Percentiles rank a stretch among this genome's conserved stretches.
Conservation (phyloP, 768 basidiomycete genomes). For the Tricholomella constricta region DNA sequence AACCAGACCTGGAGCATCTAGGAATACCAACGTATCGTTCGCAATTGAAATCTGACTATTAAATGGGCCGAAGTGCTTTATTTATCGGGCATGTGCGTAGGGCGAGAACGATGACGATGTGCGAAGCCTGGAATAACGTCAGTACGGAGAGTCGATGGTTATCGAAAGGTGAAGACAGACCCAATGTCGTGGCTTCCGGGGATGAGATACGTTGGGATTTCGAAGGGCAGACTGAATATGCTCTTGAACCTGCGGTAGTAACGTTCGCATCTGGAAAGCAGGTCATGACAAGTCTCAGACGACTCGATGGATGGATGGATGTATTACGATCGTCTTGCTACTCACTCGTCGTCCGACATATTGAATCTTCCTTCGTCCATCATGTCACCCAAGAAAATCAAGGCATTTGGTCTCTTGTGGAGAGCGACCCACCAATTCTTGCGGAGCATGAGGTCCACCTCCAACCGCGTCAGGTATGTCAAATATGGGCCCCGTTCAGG, state of each 20-base stretch:
- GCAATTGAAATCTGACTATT: slow-evolving; percentile 65
- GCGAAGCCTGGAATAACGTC: slow-evolving; percentile 44
- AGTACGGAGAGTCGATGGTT: neutral
- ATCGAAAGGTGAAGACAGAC: slow-evolving; percentile 36
- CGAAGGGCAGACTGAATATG: slow-evolving; percentile 59
- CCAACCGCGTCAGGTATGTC: slow-evolving; percentile 57
- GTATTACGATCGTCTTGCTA: slow-evolving; percentile 19
- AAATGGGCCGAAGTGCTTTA: slow-evolving; percentile 73
- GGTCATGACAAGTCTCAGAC: neutral
- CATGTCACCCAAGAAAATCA: slow-evolving; percentile 91
- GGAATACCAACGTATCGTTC: slow-evolving; percentile 70
- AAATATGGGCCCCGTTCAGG: slow-evolving; percentile 56
- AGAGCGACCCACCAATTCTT: slow-evolving; percentile 80
- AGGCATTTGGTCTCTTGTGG: slow-evolving; percentile 61
- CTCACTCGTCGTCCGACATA: slow-evolving; percentile 72
- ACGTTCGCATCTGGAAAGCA: slow-evolving; percentile 60
- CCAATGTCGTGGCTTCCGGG: slow-evolving; percentile 94
- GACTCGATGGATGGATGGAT: neutral
- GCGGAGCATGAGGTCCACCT: slow-evolving; percentile 82
- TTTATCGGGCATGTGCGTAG: slow-evolving; percentile 57
- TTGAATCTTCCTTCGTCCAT: slow-evolving; percentile 78
- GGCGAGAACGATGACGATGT: slow-evolving; percentile 45
- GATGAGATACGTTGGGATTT: slow-evolving; percentile 65
- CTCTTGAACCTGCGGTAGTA: slow-evolving; percentile 69
- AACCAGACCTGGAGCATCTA: slow-evolving; percentile 73